Base-by-base conservation (phyloP, 2,329 filamentous ascomycete species). In the Alternaria incomplexa region DNA sequence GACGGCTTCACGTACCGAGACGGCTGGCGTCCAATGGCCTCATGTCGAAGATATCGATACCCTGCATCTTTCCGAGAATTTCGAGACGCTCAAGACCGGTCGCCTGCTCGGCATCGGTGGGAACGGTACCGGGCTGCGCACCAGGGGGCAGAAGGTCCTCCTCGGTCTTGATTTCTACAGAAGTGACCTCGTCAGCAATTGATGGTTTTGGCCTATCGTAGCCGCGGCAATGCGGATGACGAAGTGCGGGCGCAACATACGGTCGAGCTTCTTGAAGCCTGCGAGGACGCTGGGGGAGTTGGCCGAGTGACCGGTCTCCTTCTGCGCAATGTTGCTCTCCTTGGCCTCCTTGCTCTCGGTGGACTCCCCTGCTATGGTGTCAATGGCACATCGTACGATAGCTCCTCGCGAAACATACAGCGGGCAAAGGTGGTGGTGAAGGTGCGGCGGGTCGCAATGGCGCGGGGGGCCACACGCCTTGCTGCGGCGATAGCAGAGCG, bases 1-100 rank as follows among this genome's bases (percentile, higher is more conserved):
- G 36, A 8, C 56, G 61, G 62, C 56, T 23, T 58, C 17, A 69
- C 85, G 70, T 86, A 92, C 95, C 95, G 83, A 88, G 88, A 80
- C 96, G 90, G 82, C 91, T 96, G 69, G 95, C 87, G 82, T 98
- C 96, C 75, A 99, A 89, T 68, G 96, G 96, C 83, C 89, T 91
- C 96, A 98, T 97, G 85, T 99, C 94, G 86, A 99, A 99, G 81
- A 98, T 87, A 81, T 99, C 96, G 77, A 97, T 86, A 72, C 96
- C 94, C 87, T 98, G 93, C 91, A 98, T 97, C 90, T 99, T 99
- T 84, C 96, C 96, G 81, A 99, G 87, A 79, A 99, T 96, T 85
- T 99, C 96, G 75, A 99, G 89, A 89, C 96, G 94, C 87, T 99
- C 96, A 64, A 98, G 88, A 92, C 96, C 96, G 75, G 96, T 98